Base-by-base conservation (phyloP, 2,329 filamentous ascomycete genomes). In the Bipolaris bicolor region DNA sequence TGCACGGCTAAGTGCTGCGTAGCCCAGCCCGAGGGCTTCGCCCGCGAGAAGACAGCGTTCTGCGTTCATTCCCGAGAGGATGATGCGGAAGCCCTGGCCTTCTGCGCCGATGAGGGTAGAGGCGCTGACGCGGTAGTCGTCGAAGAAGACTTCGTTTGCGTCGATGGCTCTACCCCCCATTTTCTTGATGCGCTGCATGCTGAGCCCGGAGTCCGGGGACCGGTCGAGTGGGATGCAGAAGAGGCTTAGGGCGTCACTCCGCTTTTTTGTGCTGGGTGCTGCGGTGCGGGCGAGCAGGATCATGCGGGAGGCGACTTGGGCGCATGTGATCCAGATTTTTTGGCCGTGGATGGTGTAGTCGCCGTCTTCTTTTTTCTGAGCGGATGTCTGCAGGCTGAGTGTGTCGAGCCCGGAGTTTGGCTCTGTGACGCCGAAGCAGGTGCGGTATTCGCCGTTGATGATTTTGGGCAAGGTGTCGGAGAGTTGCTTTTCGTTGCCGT, bases 321-420 rank as follows among this genome's bases (percentile, higher is more conserved):
- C 91, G 51, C 87, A 93, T 0, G 90, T 91, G 52, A 95, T 96
- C 91, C 91, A 96, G 57, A 94, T 93, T 78, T 96, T 96, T 72
- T 94, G 90, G 0, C 91, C 91, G 0, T 85, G 85, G 10, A 96
- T 82, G 1, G 78, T 80, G 71, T 93, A 96, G 10, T 3, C 3
- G 18, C 86, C 84, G 1, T 6, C 49, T 7, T 26, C 15, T 1
- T 40, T n/a, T 11, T 45, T 84, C 29, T 75, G 61, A 15, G 67
- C 77, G 46, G 57, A 40, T 4, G 67, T 26, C 26, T 70, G 18
- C 81, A 96, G 79, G 40, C 87, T 85, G 10, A 93, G 79, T 0
- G 91, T 96, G 57, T 96, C 89, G 1, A 96, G 84, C 0, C 91
- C 91, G 0, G 90, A 88, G 62, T 92, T 88, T 0, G 90, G 90